Evolutionary conservation across 345 rosid species (phyloP).

Genomic region (Jatropha curcas): DNA sequence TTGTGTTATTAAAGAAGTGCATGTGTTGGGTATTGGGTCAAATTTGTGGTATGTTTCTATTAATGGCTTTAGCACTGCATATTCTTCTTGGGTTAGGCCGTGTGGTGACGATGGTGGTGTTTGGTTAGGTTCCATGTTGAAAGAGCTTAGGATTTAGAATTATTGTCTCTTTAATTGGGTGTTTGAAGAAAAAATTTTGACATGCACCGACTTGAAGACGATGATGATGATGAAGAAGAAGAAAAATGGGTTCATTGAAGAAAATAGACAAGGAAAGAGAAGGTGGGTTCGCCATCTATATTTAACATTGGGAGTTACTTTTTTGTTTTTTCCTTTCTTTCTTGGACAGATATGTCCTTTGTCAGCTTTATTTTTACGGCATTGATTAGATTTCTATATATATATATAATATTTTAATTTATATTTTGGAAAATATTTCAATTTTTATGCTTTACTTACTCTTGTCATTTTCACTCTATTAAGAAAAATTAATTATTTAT

Average conservation of each 20-base stretch:
- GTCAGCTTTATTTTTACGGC: too few relatives aligned
- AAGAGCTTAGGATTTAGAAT: not conserved
- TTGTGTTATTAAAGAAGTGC: conserved; percentile 74
- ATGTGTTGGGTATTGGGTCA: conserved; percentile 48
- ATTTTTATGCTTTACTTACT: too few relatives aligned
- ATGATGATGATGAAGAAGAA: not conserved
- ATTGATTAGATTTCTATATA: too few relatives aligned
- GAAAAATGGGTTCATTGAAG: not conserved
- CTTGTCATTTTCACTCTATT: too few relatives aligned
- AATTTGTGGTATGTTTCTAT: conserved; percentile 60
- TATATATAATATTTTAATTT: too few relatives aligned
- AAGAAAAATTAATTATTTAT: too few relatives aligned
- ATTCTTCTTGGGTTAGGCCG: conserved; percentile 59
- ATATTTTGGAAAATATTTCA: too few relatives aligned
- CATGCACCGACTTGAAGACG: not conserved
- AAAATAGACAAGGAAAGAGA: not conserved
- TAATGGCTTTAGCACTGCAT: conserved; percentile 44
- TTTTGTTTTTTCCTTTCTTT: too few relatives aligned
- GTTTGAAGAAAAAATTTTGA: not conserved
- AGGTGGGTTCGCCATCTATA: not conserved
- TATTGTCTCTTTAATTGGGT: too few relatives aligned
- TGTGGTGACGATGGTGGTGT: conserved; percentile 22
- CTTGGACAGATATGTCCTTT: conserved; percentile 9
- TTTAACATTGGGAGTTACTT: not conserved
- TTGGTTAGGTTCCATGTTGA: not conserved